phyloP scores from a whole-genome alignment of 805 yeast species.

The Candida maltosa region DNA sequence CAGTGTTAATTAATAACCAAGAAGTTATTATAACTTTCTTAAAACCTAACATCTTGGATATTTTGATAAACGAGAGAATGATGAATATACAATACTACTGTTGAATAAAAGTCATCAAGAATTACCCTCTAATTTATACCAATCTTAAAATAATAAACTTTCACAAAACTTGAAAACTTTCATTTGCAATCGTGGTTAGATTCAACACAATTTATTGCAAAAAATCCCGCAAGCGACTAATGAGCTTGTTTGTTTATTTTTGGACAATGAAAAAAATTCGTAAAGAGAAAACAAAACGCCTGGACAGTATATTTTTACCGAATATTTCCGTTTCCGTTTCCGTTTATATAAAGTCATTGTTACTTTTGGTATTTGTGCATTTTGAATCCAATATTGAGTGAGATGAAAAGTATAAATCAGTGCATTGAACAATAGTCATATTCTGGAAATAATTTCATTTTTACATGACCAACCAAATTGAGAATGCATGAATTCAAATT shows the following conservation, averaged over 20 bases:
- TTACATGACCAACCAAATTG: too few species aligned
- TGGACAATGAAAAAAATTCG: not conserved
- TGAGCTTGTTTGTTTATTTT: not conserved
- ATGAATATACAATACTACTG: not conserved
- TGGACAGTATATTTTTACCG: not conserved
- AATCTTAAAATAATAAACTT: not conserved
- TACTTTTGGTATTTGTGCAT: too few species aligned
- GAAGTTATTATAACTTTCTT: not conserved
- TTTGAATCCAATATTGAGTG: too few species aligned
- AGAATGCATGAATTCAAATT: too few species aligned
- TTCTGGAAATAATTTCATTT: too few species aligned
- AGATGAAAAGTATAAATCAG: too few species aligned
- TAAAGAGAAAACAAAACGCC: not conserved
- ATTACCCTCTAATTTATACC: not conserved
- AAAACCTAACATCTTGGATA: slow-evolving; percentile 3
- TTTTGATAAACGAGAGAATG: not conserved
- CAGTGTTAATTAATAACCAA: slow-evolving; percentile 4
- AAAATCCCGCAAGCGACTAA: too few species aligned
- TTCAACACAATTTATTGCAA: too few species aligned
- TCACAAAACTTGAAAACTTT: not conserved
- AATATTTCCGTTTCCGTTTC: not conserved
- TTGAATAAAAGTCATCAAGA: not conserved
- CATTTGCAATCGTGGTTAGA: not conserved
- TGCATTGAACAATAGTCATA: too few species aligned
- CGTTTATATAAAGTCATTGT: too few species aligned